These are phyloP conservation scores for Amanita pallidorosea DNA, from an alignment of 768 basidiomycete genomes.

Conservation along the genomic window DNA sequence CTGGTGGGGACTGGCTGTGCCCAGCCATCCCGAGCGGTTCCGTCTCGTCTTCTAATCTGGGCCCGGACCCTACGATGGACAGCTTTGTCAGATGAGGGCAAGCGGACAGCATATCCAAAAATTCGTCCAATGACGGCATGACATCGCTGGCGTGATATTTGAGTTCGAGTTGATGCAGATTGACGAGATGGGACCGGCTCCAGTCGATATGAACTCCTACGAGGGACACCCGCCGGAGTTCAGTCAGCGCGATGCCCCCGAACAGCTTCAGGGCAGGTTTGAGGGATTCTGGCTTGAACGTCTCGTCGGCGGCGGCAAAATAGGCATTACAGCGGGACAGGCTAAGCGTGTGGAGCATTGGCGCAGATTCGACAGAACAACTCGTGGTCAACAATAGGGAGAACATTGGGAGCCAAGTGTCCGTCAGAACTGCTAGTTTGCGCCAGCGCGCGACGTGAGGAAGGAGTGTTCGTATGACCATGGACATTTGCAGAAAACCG, in stretches of 20 bases:
- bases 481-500: conserved; percentile 31
- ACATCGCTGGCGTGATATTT: conserved; percentile 48
- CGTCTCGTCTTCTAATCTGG: conserved; percentile 16
- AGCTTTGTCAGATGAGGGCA: conserved; percentile 33
- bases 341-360: conserved; percentile 27
- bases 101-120: conserved; percentile 27
- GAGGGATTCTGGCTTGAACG: conserved; percentile 32
- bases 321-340: conserved; percentile 51
- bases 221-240: conserved; percentile 31
- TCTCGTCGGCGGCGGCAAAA: conserved; percentile 31
- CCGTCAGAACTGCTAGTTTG: conserved; percentile 37
- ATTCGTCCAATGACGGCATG: conserved; percentile 39
- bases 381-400: conserved; percentile 34
- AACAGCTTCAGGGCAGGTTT: conserved; percentile 33
- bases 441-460: conserved; percentile 37
- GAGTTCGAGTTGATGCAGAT: conserved; percentile 37
- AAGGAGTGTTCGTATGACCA: conserved; percentile 31
- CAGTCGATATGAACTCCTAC: conserved; percentile 53
- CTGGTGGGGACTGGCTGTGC: background rate
- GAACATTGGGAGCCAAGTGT: conserved; percentile 51
- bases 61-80: conserved; percentile 44
- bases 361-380: conserved; percentile 17
- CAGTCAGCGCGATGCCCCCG: conserved; percentile 21
- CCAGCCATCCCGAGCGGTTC: background rate
- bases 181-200: conserved; percentile 26